phyloP scores from a whole-genome alignment of 306 rosid genomes.

The Quercus cerris region DNA sequence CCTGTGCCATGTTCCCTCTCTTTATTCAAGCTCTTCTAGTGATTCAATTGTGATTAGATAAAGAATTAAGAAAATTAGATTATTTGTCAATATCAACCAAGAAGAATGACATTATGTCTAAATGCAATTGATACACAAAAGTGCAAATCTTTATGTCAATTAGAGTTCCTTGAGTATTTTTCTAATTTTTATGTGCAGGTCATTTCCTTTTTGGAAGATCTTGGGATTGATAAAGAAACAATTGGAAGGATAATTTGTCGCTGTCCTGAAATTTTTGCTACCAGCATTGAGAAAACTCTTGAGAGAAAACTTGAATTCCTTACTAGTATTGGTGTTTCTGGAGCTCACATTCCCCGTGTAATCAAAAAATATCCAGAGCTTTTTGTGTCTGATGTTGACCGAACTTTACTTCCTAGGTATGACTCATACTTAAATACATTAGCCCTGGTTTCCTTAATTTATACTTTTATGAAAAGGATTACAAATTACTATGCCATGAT shows the following conservation, averaged over 20 bases:
- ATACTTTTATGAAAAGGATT: background rate
- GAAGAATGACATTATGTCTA: background rate
- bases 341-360: constrained; percentile 55
- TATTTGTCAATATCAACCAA: background rate
- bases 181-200: constrained; percentile 46
- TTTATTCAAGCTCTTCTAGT: background rate
- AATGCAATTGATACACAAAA: background rate
- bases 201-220: constrained; percentile 59
- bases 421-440: background rate
- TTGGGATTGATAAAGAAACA: constrained; percentile 62
- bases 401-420: constrained; percentile 72
- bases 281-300: constrained; percentile 64
- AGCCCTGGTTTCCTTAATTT: background rate
- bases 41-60: background rate
- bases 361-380: constrained; percentile 83
- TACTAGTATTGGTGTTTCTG: constrained; percentile 46
- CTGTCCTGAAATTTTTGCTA: constrained; percentile 80
- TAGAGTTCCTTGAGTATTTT: constrained; percentile 2
- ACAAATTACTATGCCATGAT: too few species aligned
- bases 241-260: constrained; percentile 61
- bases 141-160: background rate
- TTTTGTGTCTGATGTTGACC: constrained; percentile 64
- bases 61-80: background rate
- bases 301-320: constrained; percentile 72
- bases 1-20: background rate